Base-by-base conservation (phyloP, 805 yeast species). In the Ogataea siamensis region DNA sequence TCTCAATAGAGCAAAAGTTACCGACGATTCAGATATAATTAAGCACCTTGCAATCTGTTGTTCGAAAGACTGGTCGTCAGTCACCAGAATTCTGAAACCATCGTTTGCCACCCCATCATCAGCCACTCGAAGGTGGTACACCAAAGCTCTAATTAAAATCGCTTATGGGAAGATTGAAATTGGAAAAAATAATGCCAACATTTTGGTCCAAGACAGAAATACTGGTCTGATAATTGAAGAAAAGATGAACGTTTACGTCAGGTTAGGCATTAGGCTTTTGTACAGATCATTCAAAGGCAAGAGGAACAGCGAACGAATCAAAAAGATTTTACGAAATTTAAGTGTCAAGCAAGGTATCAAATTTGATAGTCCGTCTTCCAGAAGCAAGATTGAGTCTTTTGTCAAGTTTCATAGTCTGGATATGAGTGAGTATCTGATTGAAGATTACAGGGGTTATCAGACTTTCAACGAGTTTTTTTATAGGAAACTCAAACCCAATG, bases 201-300 rank as follows among this genome's bases (percentile, higher is more conserved):
- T 93, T 20, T 67, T 93, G 34, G 97, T 91, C 2, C 98, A 93
- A 59, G 97, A 93, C 58, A 70, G 99, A 44, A 68, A 74, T 12
- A 82, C 96, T 0, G 99, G 99, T 0, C 73, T 86, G 31, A 78
- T 91, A n/a, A 62, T 84, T 54, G 98, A 91, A 57, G 99, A 91
- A 53, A 87, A 87, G 53, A 91, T 93, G 85, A 81, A 89, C 41
- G 77, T 85, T 1, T 86, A 86, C 52, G 93, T 93, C 8, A 70
- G 96, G 33, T 57, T 93, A 24, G 99, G 98, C 0, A 91, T 91
- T 37, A 62, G 96, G 29, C 62, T 91, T 29, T 65, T 91, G 2
- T 91, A 91, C 61, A 78, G 81, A 51, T 91, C 95, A 2, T 73
- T 82, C 44, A 74, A 60, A 20, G 74, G 73, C 41, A 68, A 70